Base-by-base conservation (phyloP, 2,329 filamentous ascomycete species). In the Fusarium austroafricanum region DNA sequence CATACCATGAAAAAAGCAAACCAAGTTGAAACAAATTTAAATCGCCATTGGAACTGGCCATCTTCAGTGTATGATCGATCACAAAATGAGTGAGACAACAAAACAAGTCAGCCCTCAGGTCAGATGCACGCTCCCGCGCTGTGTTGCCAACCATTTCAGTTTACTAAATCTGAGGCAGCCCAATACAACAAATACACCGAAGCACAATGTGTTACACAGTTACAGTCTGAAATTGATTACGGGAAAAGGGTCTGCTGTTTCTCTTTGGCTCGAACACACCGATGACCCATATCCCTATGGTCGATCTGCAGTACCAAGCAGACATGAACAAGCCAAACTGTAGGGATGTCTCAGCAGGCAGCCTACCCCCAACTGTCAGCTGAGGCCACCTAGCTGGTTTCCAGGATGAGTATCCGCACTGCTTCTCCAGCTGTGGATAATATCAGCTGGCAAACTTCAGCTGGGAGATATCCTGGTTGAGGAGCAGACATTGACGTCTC, bases 11-110 rank as follows among this genome's bases (percentile, higher is more conserved):
- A 5, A 12, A 17, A 50, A 28, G 21, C 5, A 12, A 28, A 17
- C 12, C 10, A 3, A 6, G 12, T 17, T 20, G 1, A 28, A 12
- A 28, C 21, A 39, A 20, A 39, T 15, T 39, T 10, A 17, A 2
- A 0, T 5, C n/a, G 10, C 3, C 2, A 11, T 20, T 2, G 2
- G 2, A 6, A 50, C 1, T 40, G 7, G 4, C 1, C 3, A 10
- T 12, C 26, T n/a, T 15, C 18, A 23, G 21, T 4, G 11, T 5
- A 14, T 18, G 33, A 50, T 28, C 6, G 4, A 12, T 28, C 33
- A 40, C 12, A 29, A 40, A 28, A 50, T 50, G 47, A 1, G 7
- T 29, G 23, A 50, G 47, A 40, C 33, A 10, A 1, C 1, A 23
- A 7, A 40, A 28, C 2, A 10, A 4, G n/a, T 12, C 21, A 14